Evolutionary conservation across 371 early-diverging fungal species (phyloP).

Genomic region (Lichtheimia ornata): DNA sequence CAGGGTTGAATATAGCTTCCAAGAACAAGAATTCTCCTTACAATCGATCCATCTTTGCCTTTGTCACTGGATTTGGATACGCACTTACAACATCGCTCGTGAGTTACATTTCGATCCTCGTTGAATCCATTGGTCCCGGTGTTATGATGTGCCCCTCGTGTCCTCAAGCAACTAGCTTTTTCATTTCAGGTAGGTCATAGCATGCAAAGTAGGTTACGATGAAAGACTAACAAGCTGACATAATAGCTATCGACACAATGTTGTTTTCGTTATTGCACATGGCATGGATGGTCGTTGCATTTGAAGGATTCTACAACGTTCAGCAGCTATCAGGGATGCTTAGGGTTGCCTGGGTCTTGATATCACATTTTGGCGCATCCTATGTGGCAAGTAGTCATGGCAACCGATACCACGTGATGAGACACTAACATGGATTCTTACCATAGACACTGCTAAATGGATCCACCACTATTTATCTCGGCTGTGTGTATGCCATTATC

Average conservation of each 20-base stretch:
- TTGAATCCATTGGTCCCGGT: constrained; percentile 70
- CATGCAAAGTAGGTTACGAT: not conserved
- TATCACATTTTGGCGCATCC: constrained; percentile 65
- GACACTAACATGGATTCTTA: not conserved
- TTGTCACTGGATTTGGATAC: constrained; percentile 71
- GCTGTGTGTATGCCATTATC: constrained; percentile 55
- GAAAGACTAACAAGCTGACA: not conserved
- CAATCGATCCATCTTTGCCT: constrained; percentile 62
- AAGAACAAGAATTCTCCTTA: constrained; percentile 57
- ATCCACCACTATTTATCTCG: constrained; percentile 35
- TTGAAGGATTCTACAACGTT: constrained; percentile 59
- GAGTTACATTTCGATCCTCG: constrained; percentile 66
- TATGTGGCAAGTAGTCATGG: constrained; percentile 42
- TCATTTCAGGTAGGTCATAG: constrained; percentile 55
- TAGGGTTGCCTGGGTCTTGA: constrained; percentile 49
- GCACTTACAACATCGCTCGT: constrained; percentile 69
- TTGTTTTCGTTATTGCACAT: constrained; percentile 71
- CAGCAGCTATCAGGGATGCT: constrained; percentile 26
- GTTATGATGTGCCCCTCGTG: constrained; percentile 70
- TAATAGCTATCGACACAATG: constrained; percentile 63
- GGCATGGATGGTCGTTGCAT: constrained; percentile 73
- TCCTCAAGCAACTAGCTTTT: constrained; percentile 59
- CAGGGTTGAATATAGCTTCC: constrained; percentile 59
- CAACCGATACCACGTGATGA: not conserved
- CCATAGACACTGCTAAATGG: constrained; percentile 52